phyloP scores from a whole-genome alignment of 2,329 filamentous ascomycete species.

The Fusarium keratoplasticum region DNA sequence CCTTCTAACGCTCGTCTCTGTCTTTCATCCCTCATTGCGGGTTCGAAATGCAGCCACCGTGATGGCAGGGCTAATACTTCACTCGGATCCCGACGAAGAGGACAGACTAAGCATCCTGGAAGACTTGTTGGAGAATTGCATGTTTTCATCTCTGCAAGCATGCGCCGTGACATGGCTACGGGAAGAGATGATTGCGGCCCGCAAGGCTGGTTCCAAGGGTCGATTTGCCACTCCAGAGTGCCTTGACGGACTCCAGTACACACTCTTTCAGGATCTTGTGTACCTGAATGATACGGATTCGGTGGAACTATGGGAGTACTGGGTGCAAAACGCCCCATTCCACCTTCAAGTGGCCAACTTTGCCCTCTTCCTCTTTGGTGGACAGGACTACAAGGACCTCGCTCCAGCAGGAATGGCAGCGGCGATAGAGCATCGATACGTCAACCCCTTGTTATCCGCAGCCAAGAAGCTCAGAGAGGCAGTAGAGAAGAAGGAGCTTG shows the following conservation, averaged over 20 bases:
- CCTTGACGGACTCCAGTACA: constrained; percentile 70
- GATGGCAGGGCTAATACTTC: constrained; percentile 66
- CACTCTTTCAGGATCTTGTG: constrained; percentile 69
- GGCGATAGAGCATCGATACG: constrained; percentile 69
- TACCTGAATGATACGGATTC: constrained; percentile 56
- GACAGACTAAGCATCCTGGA: constrained; percentile 71
- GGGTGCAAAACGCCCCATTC: constrained; percentile 64
- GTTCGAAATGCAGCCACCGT: constrained; percentile 66
- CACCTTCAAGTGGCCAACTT: constrained; percentile 72
- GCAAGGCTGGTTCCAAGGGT: constrained; percentile 45
- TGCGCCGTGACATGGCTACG: constrained; percentile 73
- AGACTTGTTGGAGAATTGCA: constrained; percentile 74
- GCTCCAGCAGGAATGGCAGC: constrained; percentile 68
- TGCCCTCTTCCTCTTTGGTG: constrained; percentile 65
- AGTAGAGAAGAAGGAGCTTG: constrained; percentile 48
- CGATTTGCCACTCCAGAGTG: constrained; percentile 66
- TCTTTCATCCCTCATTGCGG: constrained; percentile 66
- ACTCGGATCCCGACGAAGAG: constrained; percentile 69
- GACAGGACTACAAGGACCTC: constrained; percentile 57
- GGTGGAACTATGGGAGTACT: constrained; percentile 62
- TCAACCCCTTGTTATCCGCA: constrained; percentile 62
- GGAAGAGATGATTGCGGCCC: constrained; percentile 68
- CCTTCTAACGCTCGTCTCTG: constrained; percentile 65
- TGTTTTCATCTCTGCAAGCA: constrained; percentile 71
- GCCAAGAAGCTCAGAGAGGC: constrained; percentile 52